Base-by-base conservation (phyloP, 305 asterid genomes). In the Solanum chacoense region DNA sequence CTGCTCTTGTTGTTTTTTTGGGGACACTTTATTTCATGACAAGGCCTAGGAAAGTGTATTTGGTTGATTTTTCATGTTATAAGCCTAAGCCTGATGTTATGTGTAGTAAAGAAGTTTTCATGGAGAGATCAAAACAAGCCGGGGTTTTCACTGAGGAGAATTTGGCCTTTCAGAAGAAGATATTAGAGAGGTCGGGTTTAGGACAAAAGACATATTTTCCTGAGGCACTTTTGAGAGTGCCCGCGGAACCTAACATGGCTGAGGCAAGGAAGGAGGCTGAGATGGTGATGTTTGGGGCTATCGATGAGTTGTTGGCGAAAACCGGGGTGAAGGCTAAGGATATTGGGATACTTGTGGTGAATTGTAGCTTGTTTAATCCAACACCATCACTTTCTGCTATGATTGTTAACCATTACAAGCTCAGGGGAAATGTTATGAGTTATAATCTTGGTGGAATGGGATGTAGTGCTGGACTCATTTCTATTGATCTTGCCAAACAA, bases 401-500 rank as follows among this genome's bases (percentile, higher is more conserved):
- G 95, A 76, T 93, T 76, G 93, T 92, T n/a, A 93, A 93, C 83
- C 93, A 88, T 90, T 93, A 93, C 89, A 93, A 93, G 92, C 91
- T 93, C 28, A 91, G 95, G 36, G 94, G 92, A 3, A 92, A 93
- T 28, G 89, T 92, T 73, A 87, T 91, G 92, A 93, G 94, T 63
- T 93, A 90, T 34, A 93, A 93, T 72, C 94, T 93, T 85, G 93
- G 94, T 50, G 94, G 95, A 3, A 93, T 93, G 94, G 94, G 95
- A 0, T 93, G 95, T 85, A 93, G 95, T 90, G 95, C 95, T 80
- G 95, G 95, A 10, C 85, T 92, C 11, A 91, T 93, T 74, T 90
- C 95, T 3, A 93, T 93, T 20, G 93, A 92, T 84, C 93, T 93
- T 89, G 95, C 95, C 34, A 92, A 93, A 85, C 92, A 92, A 71